Conservation (phyloP, 352 stramenopile genomes). For the Pythium biforme region DNA sequence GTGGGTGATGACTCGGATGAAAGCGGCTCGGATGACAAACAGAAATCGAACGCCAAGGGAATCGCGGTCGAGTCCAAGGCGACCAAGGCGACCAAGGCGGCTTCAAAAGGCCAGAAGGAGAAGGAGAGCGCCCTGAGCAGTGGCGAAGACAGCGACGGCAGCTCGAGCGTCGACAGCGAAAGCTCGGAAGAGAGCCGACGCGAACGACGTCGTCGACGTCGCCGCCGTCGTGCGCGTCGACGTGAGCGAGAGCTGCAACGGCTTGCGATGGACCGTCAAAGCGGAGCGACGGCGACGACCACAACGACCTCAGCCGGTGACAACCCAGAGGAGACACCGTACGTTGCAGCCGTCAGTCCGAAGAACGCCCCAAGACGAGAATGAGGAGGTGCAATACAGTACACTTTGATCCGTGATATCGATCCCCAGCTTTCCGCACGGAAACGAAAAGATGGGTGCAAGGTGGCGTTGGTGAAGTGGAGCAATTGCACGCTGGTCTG, state of each 20-base stretch:
- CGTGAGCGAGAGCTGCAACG: background rate
- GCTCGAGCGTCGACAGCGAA: constrained; percentile 13
- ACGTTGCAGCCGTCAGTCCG: background rate
- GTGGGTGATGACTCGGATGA: background rate
- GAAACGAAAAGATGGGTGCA: too few species aligned
- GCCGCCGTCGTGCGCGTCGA: constrained; percentile 4
- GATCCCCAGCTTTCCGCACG: too few species aligned
- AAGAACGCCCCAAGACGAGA: background rate
- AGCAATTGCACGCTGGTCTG: too few species aligned
- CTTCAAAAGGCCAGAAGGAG: background rate
- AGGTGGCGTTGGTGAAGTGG: too few species aligned
- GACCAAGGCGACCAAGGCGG: background rate
- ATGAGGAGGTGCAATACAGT: too few species aligned
- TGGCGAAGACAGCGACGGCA: background rate
- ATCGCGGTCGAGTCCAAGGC: background rate
- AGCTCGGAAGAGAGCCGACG: constrained; percentile 10
- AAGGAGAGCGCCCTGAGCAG: background rate
- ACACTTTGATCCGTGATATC: too few species aligned
- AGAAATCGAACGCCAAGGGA: background rate
- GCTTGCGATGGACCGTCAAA: background rate
- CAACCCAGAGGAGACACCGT: background rate
- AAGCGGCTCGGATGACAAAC: background rate
- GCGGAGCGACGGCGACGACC: background rate
- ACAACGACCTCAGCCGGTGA: background rate
- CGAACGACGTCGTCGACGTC: constrained; percentile 2